A percentile compares a stretch with the other conserved stretches of the same genome.
phyloP scores from a whole-genome alignment of 2,329 filamentous ascomycete species.

The Aspergillus brunneoviolaceus region DNA sequence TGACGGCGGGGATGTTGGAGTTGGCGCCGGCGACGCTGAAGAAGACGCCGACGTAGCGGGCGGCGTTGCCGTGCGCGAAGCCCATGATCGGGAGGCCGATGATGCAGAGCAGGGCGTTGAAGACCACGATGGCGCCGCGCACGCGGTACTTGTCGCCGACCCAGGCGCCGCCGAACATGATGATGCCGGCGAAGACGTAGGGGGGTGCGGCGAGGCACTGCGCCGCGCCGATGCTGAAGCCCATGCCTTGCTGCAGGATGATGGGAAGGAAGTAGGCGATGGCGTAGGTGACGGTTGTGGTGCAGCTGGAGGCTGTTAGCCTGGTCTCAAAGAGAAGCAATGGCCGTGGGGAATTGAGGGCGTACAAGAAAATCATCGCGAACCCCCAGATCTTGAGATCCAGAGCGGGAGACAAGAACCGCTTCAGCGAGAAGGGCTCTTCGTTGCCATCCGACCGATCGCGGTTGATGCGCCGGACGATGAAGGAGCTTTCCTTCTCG shows the following conservation, averaged over 20 bases:
- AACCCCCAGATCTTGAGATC: constrained; percentile 59
- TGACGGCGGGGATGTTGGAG: constrained; percentile 70
- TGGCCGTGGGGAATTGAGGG: too few relatives aligned
- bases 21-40: constrained; percentile 72
- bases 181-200: constrained; percentile 63
- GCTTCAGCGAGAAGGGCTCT: constrained; percentile 48
- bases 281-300: constrained; percentile 71
- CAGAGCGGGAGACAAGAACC: constrained; percentile 48
- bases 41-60: constrained; percentile 75
- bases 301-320: constrained; percentile 35
- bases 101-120: constrained; percentile 66
- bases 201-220: constrained; percentile 73
- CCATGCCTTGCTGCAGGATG: constrained; percentile 63
- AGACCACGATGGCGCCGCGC: constrained; percentile 65
- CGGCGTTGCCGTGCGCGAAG: constrained; percentile 56
- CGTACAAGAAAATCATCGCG: constrained; percentile 53
- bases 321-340: too few relatives aligned
- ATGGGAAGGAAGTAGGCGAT: constrained; percentile 77
- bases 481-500: constrained; percentile 47
- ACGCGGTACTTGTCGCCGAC: constrained; percentile 65
- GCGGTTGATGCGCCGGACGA: constrained; percentile 53
- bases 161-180: constrained; percentile 62
- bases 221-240: constrained; percentile 61
- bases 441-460: constrained; percentile 54
- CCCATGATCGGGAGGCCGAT: constrained; percentile 73